Percentiles rank a stretch among this genome's conserved stretches.
Conservation (phyloP, 768 basidiomycete genomes). For the Agaricus bisporus region DNA sequence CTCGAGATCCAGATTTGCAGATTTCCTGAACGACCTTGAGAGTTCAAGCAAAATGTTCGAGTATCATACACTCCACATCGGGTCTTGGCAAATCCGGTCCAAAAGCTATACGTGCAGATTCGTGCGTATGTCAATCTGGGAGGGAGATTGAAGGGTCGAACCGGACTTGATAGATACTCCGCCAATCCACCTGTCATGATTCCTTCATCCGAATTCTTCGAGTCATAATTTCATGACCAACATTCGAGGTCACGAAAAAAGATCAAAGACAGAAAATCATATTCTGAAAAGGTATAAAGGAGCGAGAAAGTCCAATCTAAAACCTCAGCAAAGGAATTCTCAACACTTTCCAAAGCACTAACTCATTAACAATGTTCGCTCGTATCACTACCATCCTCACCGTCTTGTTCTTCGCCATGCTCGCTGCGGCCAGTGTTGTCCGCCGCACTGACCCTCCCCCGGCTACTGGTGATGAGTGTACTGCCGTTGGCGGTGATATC, state of each 20-base stretch:
- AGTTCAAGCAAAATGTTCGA: too few relatives aligned
- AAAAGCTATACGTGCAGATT: too few relatives aligned
- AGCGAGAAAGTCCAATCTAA: not conserved
- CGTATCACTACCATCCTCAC: slow-evolving; percentile 16
- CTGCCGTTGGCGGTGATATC: slow-evolving; percentile 17
- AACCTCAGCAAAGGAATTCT: slow-evolving; percentile 16
- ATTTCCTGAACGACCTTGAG: too few relatives aligned
- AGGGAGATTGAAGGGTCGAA: too few relatives aligned
- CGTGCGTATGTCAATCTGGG: too few relatives aligned
- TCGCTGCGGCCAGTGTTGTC: slow-evolving; percentile 21
- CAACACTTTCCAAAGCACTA: slow-evolving; percentile 14
- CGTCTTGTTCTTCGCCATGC: slow-evolving; percentile 18
- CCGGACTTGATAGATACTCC: too few relatives aligned
- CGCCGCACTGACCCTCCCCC: slow-evolving; percentile 13
- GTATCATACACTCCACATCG: too few relatives aligned
- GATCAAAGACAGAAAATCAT: not conserved
- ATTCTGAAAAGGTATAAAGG: not conserved
- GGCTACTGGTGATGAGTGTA: slow-evolving; percentile 16
- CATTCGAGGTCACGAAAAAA: too few relatives aligned
- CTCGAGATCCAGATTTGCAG: too few relatives aligned
- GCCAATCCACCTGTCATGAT: too few relatives aligned
- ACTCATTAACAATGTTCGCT: slow-evolving; percentile 21
- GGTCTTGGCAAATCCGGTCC: too few relatives aligned
- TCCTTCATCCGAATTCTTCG: not conserved
- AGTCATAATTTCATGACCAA: too few relatives aligned